Evolutionary conservation across 1,284 basidiomycete genomes (phyloP), one percentile per base, ranked within the genome.

Genomic region (Marasmius fiardii): DNA sequence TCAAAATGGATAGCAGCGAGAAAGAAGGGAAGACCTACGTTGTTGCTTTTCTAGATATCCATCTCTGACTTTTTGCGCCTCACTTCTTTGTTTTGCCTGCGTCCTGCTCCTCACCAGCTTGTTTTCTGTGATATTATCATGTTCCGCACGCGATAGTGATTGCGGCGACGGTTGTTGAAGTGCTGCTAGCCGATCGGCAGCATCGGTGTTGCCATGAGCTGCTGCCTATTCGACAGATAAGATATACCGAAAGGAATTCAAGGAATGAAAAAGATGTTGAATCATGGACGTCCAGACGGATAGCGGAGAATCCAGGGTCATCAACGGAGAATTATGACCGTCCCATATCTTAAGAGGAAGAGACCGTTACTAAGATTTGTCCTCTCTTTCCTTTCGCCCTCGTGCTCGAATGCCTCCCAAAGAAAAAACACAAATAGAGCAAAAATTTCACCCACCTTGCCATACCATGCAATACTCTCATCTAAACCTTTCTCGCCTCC

Each of bases 71-170:
- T 51, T 59, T 14, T 60, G 56, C 7, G 73, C 77, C 43, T 90
- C 85, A 18, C 88, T 86, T 18, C 86, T 76, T 64, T 85, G 76
- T 63, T 86, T 85, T 2, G 94, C 94, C 63, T 88, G 85, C 0
- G 94, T 95, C 14, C 92, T 83, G 60, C 86, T 89, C 3, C 94
- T 79, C 10, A 95, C 87, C 35, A 98, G 82, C 60, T 88, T 93
- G 39, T 74, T 74, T 64, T 94, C 87, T 12, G 93, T 87, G 57
- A 93, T 81, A 1, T 73, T 75, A 60, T 95, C 85, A 72, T 97
- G 93, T 58, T 96, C 88, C 47, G 82, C 76, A 21, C 93, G 77
- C 0, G 89, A 90, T 12, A 98, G 76, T 0, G 83, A 68, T 34
- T 80, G 78, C 0, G 86, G 80, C 0, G 75, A 72, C 0, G 86